Conservation (phyloP, 2,329 filamentous ascomycete species). For the Helotiales sp. region DNA sequence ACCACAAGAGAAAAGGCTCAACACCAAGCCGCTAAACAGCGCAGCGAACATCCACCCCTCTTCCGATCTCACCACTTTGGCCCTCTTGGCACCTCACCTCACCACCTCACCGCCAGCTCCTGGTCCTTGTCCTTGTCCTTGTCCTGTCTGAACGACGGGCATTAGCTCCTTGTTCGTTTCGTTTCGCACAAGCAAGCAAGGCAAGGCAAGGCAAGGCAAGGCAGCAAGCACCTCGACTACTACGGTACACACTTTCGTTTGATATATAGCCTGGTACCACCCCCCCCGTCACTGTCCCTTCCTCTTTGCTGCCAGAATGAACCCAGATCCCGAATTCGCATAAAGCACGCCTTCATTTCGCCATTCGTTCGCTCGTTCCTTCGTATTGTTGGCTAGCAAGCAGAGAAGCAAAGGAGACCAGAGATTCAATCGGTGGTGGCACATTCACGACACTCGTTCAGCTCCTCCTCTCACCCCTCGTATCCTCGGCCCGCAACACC, state of each 20-base stretch:
- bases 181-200: constrained; percentile 4
- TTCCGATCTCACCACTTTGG: not conserved
- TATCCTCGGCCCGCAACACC: constrained; percentile 8
- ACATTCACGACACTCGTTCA: constrained; percentile 16
- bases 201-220: no score
- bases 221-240: no score
- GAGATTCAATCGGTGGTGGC: not conserved
- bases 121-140: constrained; percentile 9
- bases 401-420: not conserved
- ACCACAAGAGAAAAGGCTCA: not conserved
- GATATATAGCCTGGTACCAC: constrained; percentile 33
- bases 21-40: constrained; percentile 8
- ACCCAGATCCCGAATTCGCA: not conserved
- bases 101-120: constrained; percentile 6
- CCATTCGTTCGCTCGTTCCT: not conserved
- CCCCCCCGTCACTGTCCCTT: not conserved
- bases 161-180: not conserved
- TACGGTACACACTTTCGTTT: constrained; percentile 17
- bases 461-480: not conserved
- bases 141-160: not conserved
- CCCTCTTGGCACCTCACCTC: not conserved
- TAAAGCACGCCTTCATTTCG: constrained; percentile 5
- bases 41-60: constrained; percentile 9
- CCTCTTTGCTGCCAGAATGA: constrained; percentile 8
- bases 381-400: not conserved